Percentiles rank a stretch among this genome's conserved stretches.
Evolutionary conservation across 352 stramenopile genomes (phyloP).

Genomic region (Phytophthora quininea): DNA sequence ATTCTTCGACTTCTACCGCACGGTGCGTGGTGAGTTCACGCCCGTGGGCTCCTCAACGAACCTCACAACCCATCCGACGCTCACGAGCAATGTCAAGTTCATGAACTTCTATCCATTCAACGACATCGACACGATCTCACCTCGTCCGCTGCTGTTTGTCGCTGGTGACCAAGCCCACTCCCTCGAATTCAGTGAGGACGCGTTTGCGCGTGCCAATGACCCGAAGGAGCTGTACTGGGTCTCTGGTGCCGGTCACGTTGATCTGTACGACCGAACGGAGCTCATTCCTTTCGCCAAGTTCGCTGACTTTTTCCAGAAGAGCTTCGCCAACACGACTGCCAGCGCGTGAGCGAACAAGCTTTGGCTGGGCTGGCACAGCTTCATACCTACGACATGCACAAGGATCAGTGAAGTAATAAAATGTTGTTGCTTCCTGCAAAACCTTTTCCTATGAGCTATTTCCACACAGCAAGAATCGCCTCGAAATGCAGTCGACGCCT

Average conservation of each 20-base stretch:
- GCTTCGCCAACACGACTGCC: background rate
- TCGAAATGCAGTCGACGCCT: conserved; percentile 16
- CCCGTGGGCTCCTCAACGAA: conserved; percentile 3
- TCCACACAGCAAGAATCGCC: background rate
- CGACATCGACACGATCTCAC: conserved; percentile 24
- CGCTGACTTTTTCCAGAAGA: conserved; percentile 12
- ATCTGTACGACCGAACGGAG: conserved; percentile 18
- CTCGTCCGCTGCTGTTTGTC: background rate
- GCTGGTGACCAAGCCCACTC: background rate
- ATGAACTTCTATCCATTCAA: conserved; percentile 14
- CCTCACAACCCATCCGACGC: conserved; percentile 12
- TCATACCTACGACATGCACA: background rate
- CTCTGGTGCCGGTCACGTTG: conserved; percentile 8
- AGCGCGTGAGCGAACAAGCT: too few species aligned
- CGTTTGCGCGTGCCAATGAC: conserved; percentile 8
- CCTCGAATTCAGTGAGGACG: conserved; percentile 23
- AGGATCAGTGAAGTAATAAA: too few species aligned
- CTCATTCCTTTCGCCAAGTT: conserved; percentile 25
- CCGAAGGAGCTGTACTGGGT: conserved; percentile 25
- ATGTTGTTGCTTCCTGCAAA: too few species aligned
- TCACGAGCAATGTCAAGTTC: conserved; percentile 1
- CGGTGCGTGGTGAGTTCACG: conserved; percentile 15
- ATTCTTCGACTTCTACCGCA: conserved; percentile 28
- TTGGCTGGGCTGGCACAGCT: too few species aligned
- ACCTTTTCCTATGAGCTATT: background rate